Base-by-base conservation (phyloP, 352 stramenopile species). In the Phytophthora kernoviae region DNA sequence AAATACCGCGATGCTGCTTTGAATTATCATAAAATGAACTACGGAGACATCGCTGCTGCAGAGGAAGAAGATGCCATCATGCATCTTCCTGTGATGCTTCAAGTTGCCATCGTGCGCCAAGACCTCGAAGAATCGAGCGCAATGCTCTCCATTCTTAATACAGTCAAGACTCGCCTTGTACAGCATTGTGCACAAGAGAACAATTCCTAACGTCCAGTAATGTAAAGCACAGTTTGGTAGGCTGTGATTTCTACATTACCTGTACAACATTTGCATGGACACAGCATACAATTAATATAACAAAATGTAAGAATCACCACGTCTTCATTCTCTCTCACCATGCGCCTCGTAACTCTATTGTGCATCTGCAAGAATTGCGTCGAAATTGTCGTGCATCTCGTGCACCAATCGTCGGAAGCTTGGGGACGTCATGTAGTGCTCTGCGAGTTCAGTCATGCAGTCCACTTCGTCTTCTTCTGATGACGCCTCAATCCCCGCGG, bases 21-120 rank as follows among this genome's bases (percentile, higher is more conserved):
- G 32, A 93, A 93, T 62, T 95, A 95, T 58, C 75, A 91, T 64
- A 82, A 82, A 58, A 91, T 95, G 82, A 95, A 95, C 50, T 95
- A 93, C 47, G 86, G 77, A 20, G 86, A 95, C 40, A 65, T 66
- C n/a, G 48, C 58, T 37, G 85, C 84, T 4, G 86, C 86, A 1
- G 86, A 93, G 48, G 86, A 95, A 69, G 86, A 95, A 73, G 86
- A 95, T 62, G 86, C 86, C 36, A 93, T 95, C 64, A 95, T 95
- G 86, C 86, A 95, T 41, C 64, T 95, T n/a, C 86, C 86, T 0
- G 86, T 95, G 15, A 95, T 95, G 86, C 73, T 95, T 10, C 86
- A 93, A 59, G 82, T 95, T 20, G 74, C 84, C 1, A 56, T 90
- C 5, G 66, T 95, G 50, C 81, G 86, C 15, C 68, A 79, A 56